Evolutionary conservation across 208 protist genomes (phyloP), one percentile per base, ranked within the genome.

Genomic region (Naegleria fowleri): DNA sequence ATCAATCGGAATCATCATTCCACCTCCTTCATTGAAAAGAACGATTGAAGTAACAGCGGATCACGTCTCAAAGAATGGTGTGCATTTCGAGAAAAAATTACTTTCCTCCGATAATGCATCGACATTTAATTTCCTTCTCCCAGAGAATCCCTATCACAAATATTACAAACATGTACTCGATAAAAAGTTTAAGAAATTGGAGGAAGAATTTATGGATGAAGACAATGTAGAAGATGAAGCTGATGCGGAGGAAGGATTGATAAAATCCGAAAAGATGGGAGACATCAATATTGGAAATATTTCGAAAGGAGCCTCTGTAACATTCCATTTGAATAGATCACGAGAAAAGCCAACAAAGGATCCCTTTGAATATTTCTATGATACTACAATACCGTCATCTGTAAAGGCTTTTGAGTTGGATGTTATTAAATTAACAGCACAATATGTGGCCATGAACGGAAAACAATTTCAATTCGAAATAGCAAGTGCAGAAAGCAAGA

Each of bases 331-430:
- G 25, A 58, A 88, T 15, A 29, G 41, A 58, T 15, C 29, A 5
- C 16, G 83, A 51, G 83, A 87, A 41, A 88, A 88, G 38, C 85
- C 85, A 58, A 58, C 39, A 39, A 58, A 6, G 13, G 85, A 88
- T 58, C 85, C 85, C 19, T 39, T 88, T 39, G n/a, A 33, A 58
- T 88, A 88, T 39, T 39, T 58, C 41, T 88, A 88, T 88, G 41
- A 88, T 88, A 58, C 40, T 39, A 29, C 39, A 55, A 58, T 88
- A 36, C 85, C 85, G 5, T 15, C 41, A 3, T 29, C 41, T 25
- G 36, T 88, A 36, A 58, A 16, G 22, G 16, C 85, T 15, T 19
- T 88, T 19, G 41, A 88, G 22, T 88, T 88, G 41, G 85, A 88
- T 58, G 38, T 58, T 11, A 88, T 88, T 6, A 51, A 58, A 88